phyloP scores from a whole-genome alignment of 306 rosid species.

The Castanea sativa region DNA sequence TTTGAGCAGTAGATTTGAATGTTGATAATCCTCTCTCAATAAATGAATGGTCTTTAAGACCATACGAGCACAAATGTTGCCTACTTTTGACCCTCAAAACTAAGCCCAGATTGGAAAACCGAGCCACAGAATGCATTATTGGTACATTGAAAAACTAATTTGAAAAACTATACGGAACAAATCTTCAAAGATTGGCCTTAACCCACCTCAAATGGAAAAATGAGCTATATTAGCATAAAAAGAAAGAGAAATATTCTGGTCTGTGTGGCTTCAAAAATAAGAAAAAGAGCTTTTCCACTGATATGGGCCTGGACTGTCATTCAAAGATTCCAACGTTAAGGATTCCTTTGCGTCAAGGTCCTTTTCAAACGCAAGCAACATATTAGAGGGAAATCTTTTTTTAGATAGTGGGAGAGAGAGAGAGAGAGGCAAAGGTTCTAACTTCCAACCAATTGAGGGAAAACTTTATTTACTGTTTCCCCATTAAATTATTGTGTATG shows the following conservation, averaged over 20 bases:
- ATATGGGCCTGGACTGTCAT: conserved; percentile 6
- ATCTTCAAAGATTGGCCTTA: neutral
- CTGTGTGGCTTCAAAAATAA: neutral
- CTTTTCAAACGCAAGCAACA: conserved; percentile 9
- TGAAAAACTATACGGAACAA: neutral
- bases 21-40: no score
- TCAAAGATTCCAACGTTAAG: conserved; percentile 17
- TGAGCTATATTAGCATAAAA: neutral
- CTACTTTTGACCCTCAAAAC: no score
- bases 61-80: neutral
- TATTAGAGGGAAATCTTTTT: neutral
- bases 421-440: no score
- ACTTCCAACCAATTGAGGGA: neutral
- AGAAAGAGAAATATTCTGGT: neutral
- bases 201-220: neutral
- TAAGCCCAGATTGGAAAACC: no score
- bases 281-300: neutral
- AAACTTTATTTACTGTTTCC: neutral
- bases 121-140: neutral
- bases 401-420: no score
- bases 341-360: neutral
- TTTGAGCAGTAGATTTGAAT: no score
- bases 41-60: neutral
- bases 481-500: neutral
- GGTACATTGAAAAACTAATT: neutral